Conservation (phyloP, 768 basidiomycete species). For the Lanmaoa rubissima region DNA sequence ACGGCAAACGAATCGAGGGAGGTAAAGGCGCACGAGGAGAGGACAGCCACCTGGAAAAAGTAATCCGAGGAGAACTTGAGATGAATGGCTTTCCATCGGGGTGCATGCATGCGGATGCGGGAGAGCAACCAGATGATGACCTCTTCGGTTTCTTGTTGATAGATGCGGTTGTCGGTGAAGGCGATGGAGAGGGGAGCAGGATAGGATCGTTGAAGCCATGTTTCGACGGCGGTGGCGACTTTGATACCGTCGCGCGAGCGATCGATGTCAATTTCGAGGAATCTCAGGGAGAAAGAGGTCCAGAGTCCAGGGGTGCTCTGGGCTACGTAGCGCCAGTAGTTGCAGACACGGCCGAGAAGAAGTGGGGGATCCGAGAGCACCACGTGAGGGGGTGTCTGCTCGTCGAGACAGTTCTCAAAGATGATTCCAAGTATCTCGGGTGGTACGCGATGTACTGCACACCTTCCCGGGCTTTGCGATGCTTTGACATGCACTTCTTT, state of each 20-base stretch:
- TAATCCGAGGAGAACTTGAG: constrained; percentile 30
- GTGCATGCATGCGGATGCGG: constrained; percentile 16
- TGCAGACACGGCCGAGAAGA: constrained; percentile 25
- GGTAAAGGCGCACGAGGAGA: constrained; percentile 22
- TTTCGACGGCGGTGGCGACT: constrained; percentile 17
- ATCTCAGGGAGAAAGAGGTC: constrained; percentile 23
- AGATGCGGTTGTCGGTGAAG: constrained; percentile 29
- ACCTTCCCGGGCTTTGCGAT: neutral
- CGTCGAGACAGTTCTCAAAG: constrained; percentile 22
- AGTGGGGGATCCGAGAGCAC: constrained; percentile 20
- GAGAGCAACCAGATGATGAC: constrained; percentile 21
- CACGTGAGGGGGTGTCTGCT: neutral
- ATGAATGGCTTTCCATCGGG: constrained; percentile 25
- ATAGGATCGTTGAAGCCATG: constrained; percentile 23
- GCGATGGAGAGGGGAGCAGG: constrained; percentile 23
- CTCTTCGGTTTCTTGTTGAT: constrained; percentile 23
- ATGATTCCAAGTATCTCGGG: constrained; percentile 40
- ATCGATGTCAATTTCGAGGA: constrained; percentile 22
- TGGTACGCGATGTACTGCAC: constrained; percentile 16
- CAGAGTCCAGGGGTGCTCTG: constrained; percentile 22
- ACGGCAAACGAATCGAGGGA: constrained; percentile 23
- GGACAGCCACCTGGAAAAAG: constrained; percentile 14
- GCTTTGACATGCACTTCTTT: neutral
- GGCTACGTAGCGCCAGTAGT: constrained; percentile 24
- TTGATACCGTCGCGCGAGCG: constrained; percentile 18